phyloP scores from a whole-genome alignment of 352 stramenopile species.

The Globisporangium ultimum region DNA sequence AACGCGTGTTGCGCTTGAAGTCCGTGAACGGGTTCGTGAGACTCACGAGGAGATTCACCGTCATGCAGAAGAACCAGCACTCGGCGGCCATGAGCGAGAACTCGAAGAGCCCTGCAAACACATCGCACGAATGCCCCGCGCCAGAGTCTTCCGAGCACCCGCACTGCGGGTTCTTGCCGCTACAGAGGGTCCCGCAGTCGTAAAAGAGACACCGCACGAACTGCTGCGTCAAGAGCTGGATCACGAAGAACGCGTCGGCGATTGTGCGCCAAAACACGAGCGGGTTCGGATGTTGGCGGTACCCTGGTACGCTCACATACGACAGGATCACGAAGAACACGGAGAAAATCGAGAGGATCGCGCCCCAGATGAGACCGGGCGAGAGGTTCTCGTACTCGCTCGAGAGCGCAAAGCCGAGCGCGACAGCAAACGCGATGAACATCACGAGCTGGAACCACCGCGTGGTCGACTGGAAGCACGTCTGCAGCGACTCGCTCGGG shows the following conservation, averaged over 20 bases:
- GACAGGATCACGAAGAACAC: constrained; percentile 85
- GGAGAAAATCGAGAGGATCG: constrained; percentile 78
- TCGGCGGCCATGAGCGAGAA: constrained; percentile 83
- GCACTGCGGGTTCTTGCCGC: constrained; percentile 61
- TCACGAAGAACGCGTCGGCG: constrained; percentile 78
- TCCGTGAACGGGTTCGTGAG: constrained; percentile 90
- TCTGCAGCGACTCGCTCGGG: constrained; percentile 30
- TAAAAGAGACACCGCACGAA: constrained; percentile 80
- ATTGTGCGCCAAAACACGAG: constrained; percentile 89
- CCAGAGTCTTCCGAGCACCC: constrained; percentile 51
- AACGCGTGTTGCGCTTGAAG: constrained; percentile 82
- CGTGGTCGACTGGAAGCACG: constrained; percentile 73
- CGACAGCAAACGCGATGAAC: constrained; percentile 69
- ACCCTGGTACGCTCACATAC: constrained; percentile 75
- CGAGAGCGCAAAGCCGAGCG: constrained; percentile 56
- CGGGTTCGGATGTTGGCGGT: constrained; percentile 84
- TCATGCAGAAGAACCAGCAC: constrained; percentile 91
- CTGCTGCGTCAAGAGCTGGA: constrained; percentile 78
- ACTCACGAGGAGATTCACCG: constrained; percentile 82
- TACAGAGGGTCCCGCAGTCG: constrained; percentile 78
- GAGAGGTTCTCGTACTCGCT: constrained; percentile 75
- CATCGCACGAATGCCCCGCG: constrained; percentile 54
- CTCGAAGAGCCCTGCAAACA: constrained; percentile 81
- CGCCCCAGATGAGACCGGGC: constrained; percentile 81
- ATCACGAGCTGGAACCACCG: constrained; percentile 85